A percentile compares a stretch with the other conserved stretches of the same genome.
Conservation (phyloP, 1,139 yeast species). For the Arxiozyma slooffiae region DNA sequence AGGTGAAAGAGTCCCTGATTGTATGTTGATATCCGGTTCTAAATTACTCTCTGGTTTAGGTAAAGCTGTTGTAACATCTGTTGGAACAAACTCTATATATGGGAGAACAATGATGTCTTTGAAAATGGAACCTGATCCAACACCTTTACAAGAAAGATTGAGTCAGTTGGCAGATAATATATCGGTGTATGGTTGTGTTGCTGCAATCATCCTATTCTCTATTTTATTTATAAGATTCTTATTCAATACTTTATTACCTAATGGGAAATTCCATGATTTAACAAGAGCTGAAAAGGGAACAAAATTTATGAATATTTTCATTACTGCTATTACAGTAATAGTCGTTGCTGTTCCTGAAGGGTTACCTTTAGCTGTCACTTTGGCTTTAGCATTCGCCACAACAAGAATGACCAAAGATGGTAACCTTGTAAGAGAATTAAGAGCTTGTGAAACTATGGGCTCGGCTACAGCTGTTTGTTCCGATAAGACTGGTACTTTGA, state of each 20-base stretch:
- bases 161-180: slow-evolving; percentile 83
- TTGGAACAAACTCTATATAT: slow-evolving; percentile 78
- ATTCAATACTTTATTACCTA: slow-evolving; percentile 47
- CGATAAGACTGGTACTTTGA: slow-evolving; percentile 93
- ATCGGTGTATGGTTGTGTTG: slow-evolving; percentile 82
- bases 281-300: slow-evolving; percentile 73
- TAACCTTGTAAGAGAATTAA: slow-evolving; percentile 84
- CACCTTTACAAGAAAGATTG: slow-evolving; percentile 82
- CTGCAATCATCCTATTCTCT: slow-evolving; percentile 68
- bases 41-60: slow-evolving; percentile 82
- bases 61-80: slow-evolving; percentile 76
- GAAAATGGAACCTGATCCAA: slow-evolving; percentile 62
- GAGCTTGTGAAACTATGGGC: slow-evolving; percentile 97
- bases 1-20: slow-evolving; percentile 18
- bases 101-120: slow-evolving; percentile 85
- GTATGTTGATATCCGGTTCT: slow-evolving; percentile 81
- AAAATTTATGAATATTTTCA: slow-evolving; percentile 71
- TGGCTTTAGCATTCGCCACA: slow-evolving; percentile 94
- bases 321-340: slow-evolving; percentile 82
- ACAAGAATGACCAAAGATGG: slow-evolving; percentile 97
- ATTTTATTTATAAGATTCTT: slow-evolving; percentile 72
- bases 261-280: slow-evolving; percentile 37
- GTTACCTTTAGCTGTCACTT: slow-evolving; percentile 87
- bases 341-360: slow-evolving; percentile 99
- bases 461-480: slow-evolving; percentile 96